Evolutionary conservation across 495 filamentous ascomycete species (phyloP).

Genomic region (Cryomyces antarcticus): DNA sequence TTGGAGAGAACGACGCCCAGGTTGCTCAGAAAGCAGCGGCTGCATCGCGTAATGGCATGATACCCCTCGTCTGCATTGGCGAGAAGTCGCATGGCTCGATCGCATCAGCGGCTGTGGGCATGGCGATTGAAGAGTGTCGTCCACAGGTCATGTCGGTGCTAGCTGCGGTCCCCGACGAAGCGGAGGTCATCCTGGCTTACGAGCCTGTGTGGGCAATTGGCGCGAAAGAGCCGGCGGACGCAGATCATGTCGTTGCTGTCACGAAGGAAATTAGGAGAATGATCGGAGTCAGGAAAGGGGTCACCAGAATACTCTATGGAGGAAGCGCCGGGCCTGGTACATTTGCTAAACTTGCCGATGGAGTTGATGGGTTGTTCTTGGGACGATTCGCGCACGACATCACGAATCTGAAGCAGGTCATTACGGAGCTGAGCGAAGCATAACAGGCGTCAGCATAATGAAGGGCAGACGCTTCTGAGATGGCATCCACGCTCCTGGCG

Average conservation of each 20-base stretch:
- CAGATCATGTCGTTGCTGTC: conserved; percentile 53
- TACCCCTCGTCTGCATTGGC: conserved; percentile 64
- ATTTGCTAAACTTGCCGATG: conserved; percentile 40
- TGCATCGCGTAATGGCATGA: conserved; percentile 42
- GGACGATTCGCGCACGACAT: conserved; percentile 65
- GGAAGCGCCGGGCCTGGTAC: conserved; percentile 63
- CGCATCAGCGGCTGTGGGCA: conserved; percentile 29
- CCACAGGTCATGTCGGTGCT: conserved; percentile 43
- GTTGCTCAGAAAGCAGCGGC: conserved; percentile 47
- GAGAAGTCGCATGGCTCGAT: conserved; percentile 32
- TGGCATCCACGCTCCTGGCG: no score
- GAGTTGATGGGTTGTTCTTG: conserved; percentile 65
- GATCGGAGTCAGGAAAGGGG: conserved; percentile 21
- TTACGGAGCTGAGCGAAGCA: conserved; percentile 40
- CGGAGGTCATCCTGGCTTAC: conserved; percentile 64
- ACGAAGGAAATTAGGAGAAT: conserved; percentile 34
- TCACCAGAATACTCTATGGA: conserved; percentile 52
- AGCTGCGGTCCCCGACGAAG: conserved; percentile 30
- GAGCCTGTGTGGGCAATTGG: conserved; percentile 87
- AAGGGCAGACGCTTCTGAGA: no score
- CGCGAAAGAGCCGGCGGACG: conserved; percentile 43
- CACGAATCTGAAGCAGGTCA: conserved; percentile 41
- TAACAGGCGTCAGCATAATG: conserved; percentile 1
- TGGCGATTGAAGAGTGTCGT: conserved; percentile 43
- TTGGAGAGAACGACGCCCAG: conserved; percentile 46